Percentiles rank a stretch among this genome's conserved stretches.
Conservation (phyloP, 768 basidiomycete genomes). For the Suillus occidentalis region DNA sequence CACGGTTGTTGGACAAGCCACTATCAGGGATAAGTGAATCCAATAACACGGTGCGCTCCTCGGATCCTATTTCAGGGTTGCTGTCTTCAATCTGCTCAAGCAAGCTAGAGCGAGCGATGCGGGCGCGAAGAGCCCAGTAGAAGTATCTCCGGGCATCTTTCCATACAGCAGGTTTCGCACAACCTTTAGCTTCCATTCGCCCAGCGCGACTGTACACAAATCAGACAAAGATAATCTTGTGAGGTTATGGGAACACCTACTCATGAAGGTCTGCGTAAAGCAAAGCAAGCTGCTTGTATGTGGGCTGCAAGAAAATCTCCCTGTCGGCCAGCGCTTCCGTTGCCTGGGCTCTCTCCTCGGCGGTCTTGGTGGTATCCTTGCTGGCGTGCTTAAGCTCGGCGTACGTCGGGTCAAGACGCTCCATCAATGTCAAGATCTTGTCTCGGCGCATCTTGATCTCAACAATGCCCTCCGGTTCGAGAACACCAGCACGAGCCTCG, state of each 20-base stretch:
- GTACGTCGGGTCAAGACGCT: slow-evolving; percentile 85
- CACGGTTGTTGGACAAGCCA: slow-evolving; percentile 51
- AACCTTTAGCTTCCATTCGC: slow-evolving; percentile 97
- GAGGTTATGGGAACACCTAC: slow-evolving; percentile 46
- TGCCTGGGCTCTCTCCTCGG: slow-evolving; percentile 74
- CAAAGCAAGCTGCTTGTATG: slow-evolving; percentile 91
- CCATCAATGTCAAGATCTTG: slow-evolving; percentile 89
- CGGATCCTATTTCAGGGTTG: slow-evolving; percentile 65
- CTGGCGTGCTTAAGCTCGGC: slow-evolving; percentile 77
- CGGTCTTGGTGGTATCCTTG: slow-evolving; percentile 68
- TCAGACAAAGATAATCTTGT: slow-evolving; percentile 9
- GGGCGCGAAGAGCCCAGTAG: slow-evolving; percentile 92
- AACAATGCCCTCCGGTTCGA: slow-evolving; percentile 95
- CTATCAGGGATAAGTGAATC: slow-evolving; percentile 59
- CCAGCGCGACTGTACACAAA: slow-evolving; percentile 70
- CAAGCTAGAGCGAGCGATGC: slow-evolving; percentile 66
- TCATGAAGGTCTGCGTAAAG: slow-evolving; percentile 97
- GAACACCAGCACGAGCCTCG: slow-evolving; percentile 92
- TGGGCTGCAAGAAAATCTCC: slow-evolving; percentile 80
- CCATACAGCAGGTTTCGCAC: slow-evolving; percentile 85
- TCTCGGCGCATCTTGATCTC: slow-evolving; percentile 98
- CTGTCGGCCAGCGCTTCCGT: slow-evolving; percentile 68
- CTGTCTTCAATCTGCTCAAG: slow-evolving; percentile 65
- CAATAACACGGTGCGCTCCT: slow-evolving; percentile 67
- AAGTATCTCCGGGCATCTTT: slow-evolving; percentile 86